Evolutionary conservation across 176 grass and related monocot genomes (phyloP).

Genomic region (Musa beccarii): DNA sequence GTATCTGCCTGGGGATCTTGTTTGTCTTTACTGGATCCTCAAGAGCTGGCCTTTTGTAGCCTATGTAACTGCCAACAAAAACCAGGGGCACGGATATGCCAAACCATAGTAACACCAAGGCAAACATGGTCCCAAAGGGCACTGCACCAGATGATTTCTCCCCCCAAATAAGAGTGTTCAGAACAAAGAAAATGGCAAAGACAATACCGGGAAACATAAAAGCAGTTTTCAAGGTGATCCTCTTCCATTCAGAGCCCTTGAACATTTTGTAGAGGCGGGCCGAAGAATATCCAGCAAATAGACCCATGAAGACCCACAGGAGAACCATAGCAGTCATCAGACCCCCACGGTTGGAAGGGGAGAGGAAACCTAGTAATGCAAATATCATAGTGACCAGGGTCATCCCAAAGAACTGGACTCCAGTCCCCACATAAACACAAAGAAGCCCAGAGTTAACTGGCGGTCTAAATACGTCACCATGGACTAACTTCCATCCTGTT

Average conservation of each 20-base stretch:
- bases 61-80: slow-evolving; percentile 72
- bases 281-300: slow-evolving; percentile 61
- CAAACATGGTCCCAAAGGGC: slow-evolving; percentile 81
- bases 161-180: slow-evolving; percentile 76
- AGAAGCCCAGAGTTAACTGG: slow-evolving; percentile 68
- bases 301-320: slow-evolving; percentile 74
- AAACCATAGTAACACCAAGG: slow-evolving; percentile 63
- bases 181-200: slow-evolving; percentile 56
- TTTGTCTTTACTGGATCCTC: slow-evolving; percentile 70
- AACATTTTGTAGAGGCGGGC: slow-evolving; percentile 78
- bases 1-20: slow-evolving; percentile 73
- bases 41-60: slow-evolving; percentile 63
- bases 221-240: slow-evolving; percentile 67
- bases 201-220: slow-evolving; percentile 75
- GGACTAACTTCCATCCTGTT: slow-evolving; percentile 81
- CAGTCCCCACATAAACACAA: slow-evolving; percentile 74
- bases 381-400: slow-evolving; percentile 75
- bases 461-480: slow-evolving; percentile 62
- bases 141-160: slow-evolving; percentile 78
- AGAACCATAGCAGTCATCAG: slow-evolving; percentile 78
- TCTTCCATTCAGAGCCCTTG: slow-evolving; percentile 76
- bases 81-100: slow-evolving; percentile 66
- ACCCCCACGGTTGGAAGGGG: slow-evolving; percentile 61
- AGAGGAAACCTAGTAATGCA: slow-evolving; percentile 65
- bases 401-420: slow-evolving; percentile 73